Base-by-base conservation (phyloP, 768 basidiomycete species). In the Tylopilus intermedius region DNA sequence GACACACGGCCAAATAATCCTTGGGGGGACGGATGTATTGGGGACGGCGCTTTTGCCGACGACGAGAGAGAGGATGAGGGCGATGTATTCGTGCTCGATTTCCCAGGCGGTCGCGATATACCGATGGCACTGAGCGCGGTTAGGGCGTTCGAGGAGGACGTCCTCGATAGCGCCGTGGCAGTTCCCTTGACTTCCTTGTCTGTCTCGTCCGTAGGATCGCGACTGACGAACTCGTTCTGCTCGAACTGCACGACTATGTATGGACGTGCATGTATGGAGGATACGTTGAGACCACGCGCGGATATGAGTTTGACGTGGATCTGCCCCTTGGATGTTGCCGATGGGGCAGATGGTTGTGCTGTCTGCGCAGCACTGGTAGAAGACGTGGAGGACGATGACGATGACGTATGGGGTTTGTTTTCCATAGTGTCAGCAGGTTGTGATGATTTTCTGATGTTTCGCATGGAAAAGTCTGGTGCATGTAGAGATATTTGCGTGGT, bases 171-270 rank as follows among this genome's bases (percentile, higher is more conserved):
- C 51, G 67, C 72, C 8, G 78, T 83, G 4, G 92, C 80, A 38
- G 79, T 78, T 61, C 90, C 92, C 68, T 86, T 91, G 70, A 90
- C 88, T 71, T 92, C 90, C 76, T 90, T 93, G 74, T 89, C 90
- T 15, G 78, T 74, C 69, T 91, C 90, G 58, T 83, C 81, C 24
- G 86, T 89, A 26, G 93, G 90, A 68, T 95, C 90, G 42, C 96
- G 76, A 61, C 85, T 86, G 68, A 99, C 86, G 66, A 97, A 99
- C 72, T 99, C 96, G 78, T 93, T 97, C 72, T 98, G 90, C 75
- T 99, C 96, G 71, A 97, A 99, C 71, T 94, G 89, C 60, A 94
- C 94, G 68, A 98, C 94, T 62, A 94, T 90, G 68, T 99, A 98
- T 15, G 94, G 90, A 0, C 83, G 77, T 4, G 88, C 83, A 56